A percentile compares a stretch with the other conserved stretches of the same genome.
These are phyloP conservation scores for Dryas octopetala DNA, from an alignment of 306 rosid genomes.

Conservation along the genomic window DNA sequence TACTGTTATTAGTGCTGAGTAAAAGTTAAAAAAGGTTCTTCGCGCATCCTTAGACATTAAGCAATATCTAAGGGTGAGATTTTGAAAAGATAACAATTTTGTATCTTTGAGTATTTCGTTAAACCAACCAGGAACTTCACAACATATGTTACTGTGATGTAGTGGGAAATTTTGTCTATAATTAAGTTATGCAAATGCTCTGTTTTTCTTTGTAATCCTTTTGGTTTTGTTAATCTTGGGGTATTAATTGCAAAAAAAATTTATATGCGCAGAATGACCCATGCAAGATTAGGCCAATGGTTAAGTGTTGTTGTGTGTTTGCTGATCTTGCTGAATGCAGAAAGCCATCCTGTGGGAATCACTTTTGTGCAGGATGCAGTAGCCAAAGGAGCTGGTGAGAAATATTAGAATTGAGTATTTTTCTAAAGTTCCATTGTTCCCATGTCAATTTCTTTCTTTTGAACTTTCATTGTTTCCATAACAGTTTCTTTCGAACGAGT, in stretches of 20 bases:
- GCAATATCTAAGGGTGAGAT: no score
- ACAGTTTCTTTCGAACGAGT: not conserved
- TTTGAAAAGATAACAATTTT: not conserved
- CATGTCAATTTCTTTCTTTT: not conserved
- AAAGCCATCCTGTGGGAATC: conserved; percentile 59
- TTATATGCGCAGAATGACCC: conserved; percentile 1
- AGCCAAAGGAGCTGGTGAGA: conserved; percentile 88
- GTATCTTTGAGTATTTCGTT: not conserved
- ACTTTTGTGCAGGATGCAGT: conserved; percentile 62
- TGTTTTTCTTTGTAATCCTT: not conserved
- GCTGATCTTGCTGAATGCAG: conserved; percentile 42
- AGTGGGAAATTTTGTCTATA: not conserved
- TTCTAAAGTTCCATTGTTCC: not conserved
- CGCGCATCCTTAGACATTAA: no score
- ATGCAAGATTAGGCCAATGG: conserved; percentile 42
- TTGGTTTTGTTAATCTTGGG: not conserved
- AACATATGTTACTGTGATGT: not conserved
- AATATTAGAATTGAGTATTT: not conserved
- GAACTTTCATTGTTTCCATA: conserved; percentile 1
- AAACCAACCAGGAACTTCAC: not conserved
- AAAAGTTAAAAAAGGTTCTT: no score
- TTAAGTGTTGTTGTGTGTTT: conserved; percentile 41
- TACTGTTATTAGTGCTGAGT: no score
- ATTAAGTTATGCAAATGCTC: not conserved
- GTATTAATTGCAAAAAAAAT: not conserved